A percentile compares a stretch with the other conserved stretches of the same genome.
phyloP scores from a whole-genome alignment of 2,329 filamentous ascomycete species.

The Magnaporthiopsis incrustans region DNA sequence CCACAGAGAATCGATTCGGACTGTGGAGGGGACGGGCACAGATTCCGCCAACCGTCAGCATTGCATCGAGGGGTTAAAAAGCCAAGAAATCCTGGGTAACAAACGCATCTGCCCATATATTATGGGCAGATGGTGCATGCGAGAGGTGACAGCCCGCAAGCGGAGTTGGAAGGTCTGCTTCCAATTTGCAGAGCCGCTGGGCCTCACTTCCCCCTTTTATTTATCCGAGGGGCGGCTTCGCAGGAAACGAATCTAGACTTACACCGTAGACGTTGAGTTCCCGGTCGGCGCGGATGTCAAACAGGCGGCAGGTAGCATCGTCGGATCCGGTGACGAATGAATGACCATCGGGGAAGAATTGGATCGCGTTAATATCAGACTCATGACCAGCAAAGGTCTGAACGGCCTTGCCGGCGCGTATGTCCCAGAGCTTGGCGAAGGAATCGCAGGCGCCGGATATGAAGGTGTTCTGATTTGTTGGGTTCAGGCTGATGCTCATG shows the following conservation, averaged over 20 bases:
- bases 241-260: slow-evolving; percentile 24
- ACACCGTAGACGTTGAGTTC: slow-evolving; percentile 62
- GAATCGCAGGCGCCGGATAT: slow-evolving; percentile 98
- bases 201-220: no score
- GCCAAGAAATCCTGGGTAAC: no score
- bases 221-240: neutral
- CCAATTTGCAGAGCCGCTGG: no score
- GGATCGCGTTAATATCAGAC: slow-evolving; percentile 98
- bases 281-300: slow-evolving; percentile 94
- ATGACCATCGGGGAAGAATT: slow-evolving; percentile 98
- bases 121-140: no score
- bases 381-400: slow-evolving; percentile 98
- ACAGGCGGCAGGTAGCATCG: slow-evolving; percentile 92
- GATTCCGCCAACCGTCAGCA: neutral
- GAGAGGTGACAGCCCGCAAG: slow-evolving; percentile 13
- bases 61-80: neutral
- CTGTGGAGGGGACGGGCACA: slow-evolving; percentile 36
- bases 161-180: neutral
- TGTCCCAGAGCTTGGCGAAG: slow-evolving; percentile 98
- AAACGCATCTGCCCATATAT: no score
- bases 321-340: slow-evolving; percentile 97
- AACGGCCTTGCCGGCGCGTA: slow-evolving; percentile 93
- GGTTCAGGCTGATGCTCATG: slow-evolving; percentile 99
- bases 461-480: slow-evolving; percentile 97
- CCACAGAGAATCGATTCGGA: slow-evolving; percentile 96